Evolutionary conservation across 371 early-diverging fungal genomes (phyloP), one percentile per base, ranked within the genome.

Genomic region (Encephalitozoon hellem): DNA sequence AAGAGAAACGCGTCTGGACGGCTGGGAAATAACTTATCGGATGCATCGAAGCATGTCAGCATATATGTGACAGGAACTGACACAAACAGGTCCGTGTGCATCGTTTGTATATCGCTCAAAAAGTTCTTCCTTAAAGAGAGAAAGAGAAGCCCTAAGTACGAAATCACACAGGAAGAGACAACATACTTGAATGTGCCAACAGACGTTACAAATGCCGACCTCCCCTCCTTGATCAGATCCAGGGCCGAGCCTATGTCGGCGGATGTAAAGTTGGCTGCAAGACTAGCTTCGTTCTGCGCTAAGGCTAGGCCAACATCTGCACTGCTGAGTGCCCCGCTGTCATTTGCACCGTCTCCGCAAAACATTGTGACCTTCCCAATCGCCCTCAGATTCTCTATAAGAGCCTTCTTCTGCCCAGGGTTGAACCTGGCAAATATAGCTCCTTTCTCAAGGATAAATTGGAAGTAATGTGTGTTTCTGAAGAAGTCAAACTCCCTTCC

Each of bases 341-440:
- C 99, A 80, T 99, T 99, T 38, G 97, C 96, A 6, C 99, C 99
- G 86, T 99, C 99, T n/a, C 99, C 99, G 85, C 81, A 81, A 65
- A 82, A 86, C 42, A 75, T 70, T 9, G 74, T 77, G 5, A 63
- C 42, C 18, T 76, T 71, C 42, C 51, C 55, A 26, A 39, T 76
- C 9, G 74, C 72, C 21, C 55, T 65, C 5, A 78, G 55, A 72
- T 80, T 70, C 67, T 82, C 78, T 9, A 84, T 80, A 0, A 84
- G 77, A 6, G 34, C 45, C 41, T 81, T 80, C 67, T 99, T 99
- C 83, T 95, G 94, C 74, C 93, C 95, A 0, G 99, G 98, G 0
- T 94, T 94, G 95, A 98, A 96, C 72, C 98, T 88, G 0, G 98
- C 95, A 86, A 91, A 97, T 38, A 99, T 75, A 11, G 69, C 77